Conservation (phyloP, 805 yeast species). For the Isabelozyma pseudorhagii region DNA sequence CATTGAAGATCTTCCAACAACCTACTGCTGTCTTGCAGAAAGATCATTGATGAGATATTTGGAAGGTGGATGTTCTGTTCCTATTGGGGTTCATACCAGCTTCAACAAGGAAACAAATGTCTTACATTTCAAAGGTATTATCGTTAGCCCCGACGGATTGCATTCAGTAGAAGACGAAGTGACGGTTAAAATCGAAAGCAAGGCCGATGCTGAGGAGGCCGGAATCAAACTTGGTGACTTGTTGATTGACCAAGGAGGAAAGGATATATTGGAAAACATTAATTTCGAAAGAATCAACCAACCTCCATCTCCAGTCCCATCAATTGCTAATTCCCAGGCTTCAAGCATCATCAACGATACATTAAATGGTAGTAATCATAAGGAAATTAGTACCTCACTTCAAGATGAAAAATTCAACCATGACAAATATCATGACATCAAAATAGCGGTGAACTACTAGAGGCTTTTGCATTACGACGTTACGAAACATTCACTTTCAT, state of each 20-base stretch:
- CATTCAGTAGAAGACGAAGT: conserved; percentile 59
- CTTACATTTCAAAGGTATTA: conserved; percentile 64
- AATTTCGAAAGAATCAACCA: conserved; percentile 63
- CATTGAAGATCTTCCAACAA: conserved; percentile 63
- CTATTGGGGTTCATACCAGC: conserved; percentile 81
- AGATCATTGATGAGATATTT: conserved; percentile 80
- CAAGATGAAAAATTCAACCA: neutral
- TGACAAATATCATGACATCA: neutral
- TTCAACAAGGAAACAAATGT: conserved; percentile 42
- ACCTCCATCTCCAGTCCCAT: conserved; percentile 17
- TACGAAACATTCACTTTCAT: neutral
- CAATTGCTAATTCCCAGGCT: neutral
- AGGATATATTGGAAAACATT: conserved; percentile 73
- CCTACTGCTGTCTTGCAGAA: conserved; percentile 82
- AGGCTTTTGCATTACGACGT: neutral
- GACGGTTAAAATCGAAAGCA: conserved; percentile 33
- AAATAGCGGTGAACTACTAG: neutral
- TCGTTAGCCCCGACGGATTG: conserved; percentile 81
- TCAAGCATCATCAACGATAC: neutral
- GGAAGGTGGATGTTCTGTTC: conserved; percentile 98
- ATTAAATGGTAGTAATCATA: neutral
- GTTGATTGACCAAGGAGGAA: conserved; percentile 77
- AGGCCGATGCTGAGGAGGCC: conserved; percentile 62
- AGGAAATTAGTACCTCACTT: neutral
- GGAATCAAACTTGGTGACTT: conserved; percentile 69